phyloP scores from a whole-genome alignment of 2,329 filamentous ascomycete genomes.

The Dichotomopilus funicola region DNA sequence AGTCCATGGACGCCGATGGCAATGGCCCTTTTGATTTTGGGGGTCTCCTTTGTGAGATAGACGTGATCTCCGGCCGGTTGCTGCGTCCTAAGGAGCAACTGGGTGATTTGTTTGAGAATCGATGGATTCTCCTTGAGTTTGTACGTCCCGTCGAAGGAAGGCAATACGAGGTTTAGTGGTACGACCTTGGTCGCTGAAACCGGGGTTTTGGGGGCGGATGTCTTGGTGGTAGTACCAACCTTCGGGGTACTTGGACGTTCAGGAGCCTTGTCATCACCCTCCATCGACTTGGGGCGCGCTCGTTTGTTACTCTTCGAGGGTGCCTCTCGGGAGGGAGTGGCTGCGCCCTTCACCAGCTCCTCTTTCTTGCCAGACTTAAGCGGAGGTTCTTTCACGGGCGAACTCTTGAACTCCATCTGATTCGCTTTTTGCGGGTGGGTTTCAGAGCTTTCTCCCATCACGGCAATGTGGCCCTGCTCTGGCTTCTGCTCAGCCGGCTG shows the following conservation, averaged over 20 bases:
- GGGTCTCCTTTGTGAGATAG: slow-evolving; percentile 60
- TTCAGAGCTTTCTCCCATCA: slow-evolving; percentile 52
- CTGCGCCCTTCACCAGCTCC: slow-evolving; percentile 22
- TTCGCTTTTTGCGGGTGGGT: slow-evolving; percentile 44
- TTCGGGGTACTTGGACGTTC: slow-evolving; percentile 32
- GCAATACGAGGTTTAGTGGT: slow-evolving; percentile 59
- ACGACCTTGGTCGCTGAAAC: slow-evolving; percentile 31
- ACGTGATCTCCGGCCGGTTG: slow-evolving; percentile 62
- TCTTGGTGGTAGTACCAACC: slow-evolving; percentile 25
- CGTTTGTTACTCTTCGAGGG: slow-evolving; percentile 33
- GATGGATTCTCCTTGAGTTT: slow-evolving; percentile 60
- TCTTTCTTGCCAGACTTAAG: slow-evolving; percentile 29
- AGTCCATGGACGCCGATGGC: slow-evolving; percentile 93
- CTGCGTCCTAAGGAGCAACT: slow-evolving; percentile 50
- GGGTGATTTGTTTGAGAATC: slow-evolving; percentile 59
- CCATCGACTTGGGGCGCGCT: slow-evolving; percentile 41
- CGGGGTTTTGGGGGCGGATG: slow-evolving; percentile 22
- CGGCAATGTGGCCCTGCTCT: slow-evolving; percentile 44
- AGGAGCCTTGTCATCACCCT: slow-evolving; percentile 36
- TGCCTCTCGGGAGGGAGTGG: slow-evolving; percentile 13
- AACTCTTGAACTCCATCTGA: slow-evolving; percentile 37
- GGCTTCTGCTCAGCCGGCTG: slow-evolving; percentile 21
- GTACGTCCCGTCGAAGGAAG: slow-evolving; percentile 64
- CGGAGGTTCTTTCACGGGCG: slow-evolving; percentile 31
- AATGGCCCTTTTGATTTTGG: slow-evolving; percentile 74